Conservation (phyloP, 2,329 filamentous ascomycete species). For the Aspergillus sp. region DNA sequence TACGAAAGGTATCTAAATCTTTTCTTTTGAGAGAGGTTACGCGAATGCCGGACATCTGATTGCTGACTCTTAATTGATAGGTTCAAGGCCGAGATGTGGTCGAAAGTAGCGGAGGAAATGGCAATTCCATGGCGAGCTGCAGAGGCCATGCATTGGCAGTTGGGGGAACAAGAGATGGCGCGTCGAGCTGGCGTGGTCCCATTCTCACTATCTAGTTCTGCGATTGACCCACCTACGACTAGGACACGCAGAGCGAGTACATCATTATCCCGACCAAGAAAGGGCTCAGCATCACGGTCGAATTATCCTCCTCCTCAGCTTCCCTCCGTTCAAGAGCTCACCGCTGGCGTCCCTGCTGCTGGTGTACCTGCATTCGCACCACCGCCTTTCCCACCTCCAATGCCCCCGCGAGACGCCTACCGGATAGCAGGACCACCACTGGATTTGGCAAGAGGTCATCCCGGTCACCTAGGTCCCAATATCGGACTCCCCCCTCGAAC, state of each 20-base stretch:
- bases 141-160: constrained; percentile 97
- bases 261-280: constrained; percentile 39
- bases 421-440: constrained; percentile 30
- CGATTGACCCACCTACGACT: constrained; percentile 48
- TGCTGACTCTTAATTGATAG: constrained; percentile 48
- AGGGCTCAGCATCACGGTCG: constrained; percentile 41
- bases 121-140: constrained; percentile 91
- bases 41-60: background rate
- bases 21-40: constrained; percentile 16
- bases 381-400: constrained; percentile 32
- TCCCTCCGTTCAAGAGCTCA: constrained; percentile 48
- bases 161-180: constrained; percentile 93
- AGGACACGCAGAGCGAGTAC: constrained; percentile 39
- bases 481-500: constrained; percentile 38
- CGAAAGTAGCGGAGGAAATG: constrained; percentile 93
- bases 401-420: constrained; percentile 37
- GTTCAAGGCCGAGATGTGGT: constrained; percentile 98
- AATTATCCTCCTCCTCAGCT: constrained; percentile 34
- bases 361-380: constrained; percentile 47
- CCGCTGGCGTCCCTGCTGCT: constrained; percentile 46
- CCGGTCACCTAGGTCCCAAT: constrained; percentile 31
- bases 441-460: constrained; percentile 30
- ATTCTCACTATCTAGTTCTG: constrained; percentile 67
- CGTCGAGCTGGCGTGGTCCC: constrained; percentile 84
- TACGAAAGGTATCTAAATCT: constrained; percentile 75